These are phyloP conservation scores for Cladophialophora yegresii DNA, from an alignment of 2,329 filamentous ascomycete species.

Conservation along the genomic window DNA sequence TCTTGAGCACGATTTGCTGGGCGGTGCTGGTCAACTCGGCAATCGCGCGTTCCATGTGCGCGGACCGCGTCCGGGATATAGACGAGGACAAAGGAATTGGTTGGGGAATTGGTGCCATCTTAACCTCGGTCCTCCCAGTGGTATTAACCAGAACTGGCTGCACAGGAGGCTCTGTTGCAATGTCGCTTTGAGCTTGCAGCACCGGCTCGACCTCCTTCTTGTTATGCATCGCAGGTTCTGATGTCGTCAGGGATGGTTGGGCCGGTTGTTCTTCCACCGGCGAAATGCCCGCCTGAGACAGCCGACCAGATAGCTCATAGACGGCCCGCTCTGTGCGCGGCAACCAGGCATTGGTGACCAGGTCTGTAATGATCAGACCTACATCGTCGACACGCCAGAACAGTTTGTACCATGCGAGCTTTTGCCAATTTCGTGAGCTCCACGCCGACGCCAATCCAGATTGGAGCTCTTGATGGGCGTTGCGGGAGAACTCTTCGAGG, in stretches of 20 bases:
- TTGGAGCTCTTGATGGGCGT: constrained; percentile 79
- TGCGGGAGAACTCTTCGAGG: constrained; percentile 73
- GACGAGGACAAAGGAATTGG: constrained; percentile 68
- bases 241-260: not conserved
- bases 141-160: constrained; percentile 35
- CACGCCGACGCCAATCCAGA: constrained; percentile 78
- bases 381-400: constrained; percentile 96
- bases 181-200: constrained; percentile 27
- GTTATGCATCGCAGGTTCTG: constrained; percentile 1
- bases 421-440: constrained; percentile 72
- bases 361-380: constrained; percentile 75
- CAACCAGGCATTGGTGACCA: constrained; percentile 76
- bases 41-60: constrained; percentile 66
- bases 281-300: constrained; percentile 61
- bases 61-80: constrained; percentile 70
- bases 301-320: constrained; percentile 79
- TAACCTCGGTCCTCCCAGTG: constrained; percentile 28
- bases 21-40: constrained; percentile 71
- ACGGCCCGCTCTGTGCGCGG: constrained; percentile 74
- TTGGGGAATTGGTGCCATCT: constrained; percentile 26
- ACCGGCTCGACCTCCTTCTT: constrained; percentile 9
- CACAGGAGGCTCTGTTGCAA: constrained; percentile 23
- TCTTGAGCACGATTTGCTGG: constrained; percentile 73
- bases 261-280: constrained; percentile 21
- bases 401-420: constrained; percentile 88